Conservation (phyloP, 495 filamentous ascomycete species). For the Daldinia decipiens region DNA sequence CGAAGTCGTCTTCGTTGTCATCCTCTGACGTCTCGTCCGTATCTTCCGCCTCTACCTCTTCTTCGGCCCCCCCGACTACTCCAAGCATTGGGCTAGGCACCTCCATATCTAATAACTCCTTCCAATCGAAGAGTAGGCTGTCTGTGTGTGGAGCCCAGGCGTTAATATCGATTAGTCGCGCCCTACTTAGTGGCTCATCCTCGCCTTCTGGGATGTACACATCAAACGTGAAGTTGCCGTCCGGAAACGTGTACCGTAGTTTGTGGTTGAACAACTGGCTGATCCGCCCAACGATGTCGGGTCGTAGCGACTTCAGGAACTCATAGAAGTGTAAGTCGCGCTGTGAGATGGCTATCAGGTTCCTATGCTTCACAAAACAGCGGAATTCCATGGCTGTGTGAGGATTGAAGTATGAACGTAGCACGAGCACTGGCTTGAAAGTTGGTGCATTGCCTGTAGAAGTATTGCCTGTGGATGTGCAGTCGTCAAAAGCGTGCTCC, state of each 20-base stretch:
- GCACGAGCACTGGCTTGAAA: slow-evolving; percentile 69
- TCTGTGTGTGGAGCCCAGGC: slow-evolving; percentile 94
- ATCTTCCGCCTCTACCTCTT: slow-evolving; percentile 33
- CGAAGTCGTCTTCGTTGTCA: slow-evolving; percentile 67
- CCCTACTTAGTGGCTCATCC: slow-evolving; percentile 62
- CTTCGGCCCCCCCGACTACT: slow-evolving; percentile 52
- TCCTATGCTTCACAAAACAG: slow-evolving; percentile 85
- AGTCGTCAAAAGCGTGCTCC: slow-evolving; percentile 90
- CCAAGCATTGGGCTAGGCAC: slow-evolving; percentile 63
- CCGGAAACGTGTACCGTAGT: slow-evolving; percentile 80
- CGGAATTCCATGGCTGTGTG: slow-evolving; percentile 94
- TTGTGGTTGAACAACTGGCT: slow-evolving; percentile 77
- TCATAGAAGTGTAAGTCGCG: slow-evolving; percentile 90
- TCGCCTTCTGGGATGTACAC: slow-evolving; percentile 86
- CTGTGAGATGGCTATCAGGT: slow-evolving; percentile 84
- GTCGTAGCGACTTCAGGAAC: slow-evolving; percentile 75
- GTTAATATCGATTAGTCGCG: slow-evolving; percentile 93
- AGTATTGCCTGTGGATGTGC: slow-evolving; percentile 52
- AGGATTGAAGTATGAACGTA: slow-evolving; percentile 86
- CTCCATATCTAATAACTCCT: slow-evolving; percentile 79
- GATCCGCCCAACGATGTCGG: slow-evolving; percentile 69
- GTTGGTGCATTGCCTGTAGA: slow-evolving; percentile 61
- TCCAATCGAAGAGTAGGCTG: slow-evolving; percentile 87
- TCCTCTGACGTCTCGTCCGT: slow-evolving; percentile 45
- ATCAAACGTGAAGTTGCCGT: slow-evolving; percentile 87